Conservation (phyloP, 2,329 filamentous ascomycete species). For the Colletotrichum godetiae region DNA sequence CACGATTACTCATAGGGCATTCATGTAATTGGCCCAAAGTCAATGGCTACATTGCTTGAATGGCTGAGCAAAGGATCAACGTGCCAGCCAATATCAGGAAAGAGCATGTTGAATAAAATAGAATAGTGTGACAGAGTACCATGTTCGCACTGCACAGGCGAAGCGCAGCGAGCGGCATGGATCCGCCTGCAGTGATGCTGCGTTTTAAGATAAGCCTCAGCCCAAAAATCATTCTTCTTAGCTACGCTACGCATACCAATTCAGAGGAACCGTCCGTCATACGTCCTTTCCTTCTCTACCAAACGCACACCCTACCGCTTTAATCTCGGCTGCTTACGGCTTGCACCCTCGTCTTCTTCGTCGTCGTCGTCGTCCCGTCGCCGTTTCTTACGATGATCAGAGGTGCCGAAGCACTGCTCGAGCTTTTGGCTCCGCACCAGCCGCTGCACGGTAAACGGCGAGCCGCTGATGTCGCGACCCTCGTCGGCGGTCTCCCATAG, state of each 20-base stretch:
- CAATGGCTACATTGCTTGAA: neutral
- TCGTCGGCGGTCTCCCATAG: neutral
- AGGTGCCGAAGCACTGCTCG: neutral
- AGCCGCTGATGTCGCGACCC: neutral
- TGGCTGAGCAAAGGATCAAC: neutral
- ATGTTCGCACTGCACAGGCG: neutral
- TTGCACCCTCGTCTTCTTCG: neutral
- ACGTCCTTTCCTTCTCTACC: neutral
- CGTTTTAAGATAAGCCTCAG: neutral
- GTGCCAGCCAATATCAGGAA: neutral
- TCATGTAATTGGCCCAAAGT: neutral
- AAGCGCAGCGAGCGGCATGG: neutral
- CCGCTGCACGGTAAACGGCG: neutral
- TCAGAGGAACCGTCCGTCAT: no score
- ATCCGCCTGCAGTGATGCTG: neutral
- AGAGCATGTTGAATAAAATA: neutral
- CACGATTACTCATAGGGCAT: no score
- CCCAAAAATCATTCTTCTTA: no score
- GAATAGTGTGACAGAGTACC: neutral
- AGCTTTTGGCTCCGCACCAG: slow-evolving; percentile 8
- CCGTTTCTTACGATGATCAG: neutral
- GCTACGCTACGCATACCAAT: no score
- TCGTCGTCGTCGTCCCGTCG: neutral
- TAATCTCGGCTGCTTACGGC: neutral
- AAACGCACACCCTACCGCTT: neutral